Percentiles rank a stretch among this genome's conserved stretches.
phyloP scores from a whole-genome alignment of 2,329 filamentous ascomycete genomes.

The Botrytis elliptica region DNA sequence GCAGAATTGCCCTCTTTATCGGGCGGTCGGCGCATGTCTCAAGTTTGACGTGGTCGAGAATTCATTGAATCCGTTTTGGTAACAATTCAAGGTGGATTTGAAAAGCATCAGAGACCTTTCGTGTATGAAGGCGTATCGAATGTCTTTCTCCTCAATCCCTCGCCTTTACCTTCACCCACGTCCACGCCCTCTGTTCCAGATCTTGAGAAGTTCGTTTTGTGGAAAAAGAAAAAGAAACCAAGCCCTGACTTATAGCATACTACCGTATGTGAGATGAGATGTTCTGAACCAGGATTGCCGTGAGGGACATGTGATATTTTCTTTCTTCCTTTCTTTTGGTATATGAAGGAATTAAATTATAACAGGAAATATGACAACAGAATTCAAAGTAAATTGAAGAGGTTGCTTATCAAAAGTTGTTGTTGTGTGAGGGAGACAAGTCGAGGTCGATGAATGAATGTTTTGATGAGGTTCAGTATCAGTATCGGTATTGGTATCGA shows the following conservation, averaged over 20 bases:
- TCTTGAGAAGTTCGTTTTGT: not conserved
- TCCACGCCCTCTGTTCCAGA: not conserved
- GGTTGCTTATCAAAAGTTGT: not conserved
- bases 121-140: not conserved
- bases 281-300: not conserved
- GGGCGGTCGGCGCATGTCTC: conserved; percentile 38
- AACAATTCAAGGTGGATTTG: conserved; percentile 21
- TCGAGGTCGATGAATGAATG: not conserved
- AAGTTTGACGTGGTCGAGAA: conserved; percentile 21
- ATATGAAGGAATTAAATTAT: not conserved
- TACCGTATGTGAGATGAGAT: conserved; percentile 2
- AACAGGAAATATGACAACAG: not conserved
- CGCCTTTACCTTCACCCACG: not conserved
- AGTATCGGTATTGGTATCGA: too few relatives aligned
- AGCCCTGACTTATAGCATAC: not conserved
- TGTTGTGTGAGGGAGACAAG: not conserved
- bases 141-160: not conserved
- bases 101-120: not conserved
- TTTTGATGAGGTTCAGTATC: conserved; percentile 3
- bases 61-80: conserved; percentile 26
- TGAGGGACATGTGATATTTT: not conserved
- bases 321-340: not conserved
- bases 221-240: not conserved
- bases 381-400: not conserved
- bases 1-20: conserved; percentile 34